Conservation (phyloP, 257 asterid genomes). For the Rehmannia glutinosa region DNA sequence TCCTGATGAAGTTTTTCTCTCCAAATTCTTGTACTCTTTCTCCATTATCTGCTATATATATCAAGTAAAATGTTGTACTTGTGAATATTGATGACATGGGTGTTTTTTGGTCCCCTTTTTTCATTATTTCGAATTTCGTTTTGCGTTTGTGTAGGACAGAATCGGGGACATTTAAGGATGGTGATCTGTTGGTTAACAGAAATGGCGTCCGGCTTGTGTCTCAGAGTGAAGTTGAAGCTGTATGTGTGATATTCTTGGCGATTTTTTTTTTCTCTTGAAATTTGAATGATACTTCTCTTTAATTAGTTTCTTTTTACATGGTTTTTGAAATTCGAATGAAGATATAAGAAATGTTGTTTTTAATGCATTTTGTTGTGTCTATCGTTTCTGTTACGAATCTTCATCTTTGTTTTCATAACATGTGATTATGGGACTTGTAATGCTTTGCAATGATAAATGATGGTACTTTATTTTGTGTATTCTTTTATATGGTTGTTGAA, state of each 20-base stretch:
- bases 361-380: too few relatives aligned
- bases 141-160: conserved; percentile 46
- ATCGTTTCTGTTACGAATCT: too few relatives aligned
- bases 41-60: background rate
- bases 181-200: conserved; percentile 84
- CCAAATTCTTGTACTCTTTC: conserved; percentile 58
- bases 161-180: conserved; percentile 96
- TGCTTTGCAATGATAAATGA: too few relatives aligned
- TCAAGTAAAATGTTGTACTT: background rate
- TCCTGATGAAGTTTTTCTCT: conserved; percentile 55
- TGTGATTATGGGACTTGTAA: too few relatives aligned
- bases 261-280: background rate
- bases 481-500: too few relatives aligned
- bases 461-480: too few relatives aligned
- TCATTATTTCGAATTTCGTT: background rate
- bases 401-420: too few relatives aligned
- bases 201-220: conserved; percentile 84
- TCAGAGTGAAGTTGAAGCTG: conserved; percentile 62
- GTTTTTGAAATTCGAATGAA: too few relatives aligned
- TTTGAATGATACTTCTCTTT: too few relatives aligned
- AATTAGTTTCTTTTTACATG: too few relatives aligned
- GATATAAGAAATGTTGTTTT: too few relatives aligned
- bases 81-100: background rate
- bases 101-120: background rate
- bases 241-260: conserved; percentile 9